phyloP scores from a whole-genome alignment of 768 basidiomycete genomes.

The Termitomyces sp. region DNA sequence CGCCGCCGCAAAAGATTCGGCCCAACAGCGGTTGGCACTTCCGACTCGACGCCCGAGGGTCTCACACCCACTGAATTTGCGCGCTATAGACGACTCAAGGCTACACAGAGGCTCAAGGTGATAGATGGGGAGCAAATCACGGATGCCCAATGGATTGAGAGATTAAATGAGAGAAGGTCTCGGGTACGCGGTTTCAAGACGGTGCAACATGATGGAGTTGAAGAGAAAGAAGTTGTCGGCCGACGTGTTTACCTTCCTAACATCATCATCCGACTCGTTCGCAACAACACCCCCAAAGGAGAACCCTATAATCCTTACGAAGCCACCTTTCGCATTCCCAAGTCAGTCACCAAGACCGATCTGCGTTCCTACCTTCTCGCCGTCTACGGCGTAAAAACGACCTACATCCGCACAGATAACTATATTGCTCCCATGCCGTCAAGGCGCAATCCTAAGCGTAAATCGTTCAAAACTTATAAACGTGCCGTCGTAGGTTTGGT shows the following conservation, averaged over 20 bases:
- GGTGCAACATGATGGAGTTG: constrained; percentile 28
- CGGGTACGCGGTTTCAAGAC: constrained; percentile 62
- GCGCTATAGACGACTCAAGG: constrained; percentile 53
- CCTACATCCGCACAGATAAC: constrained; percentile 95
- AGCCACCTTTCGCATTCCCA: constrained; percentile 91
- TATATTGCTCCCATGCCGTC: constrained; percentile 55
- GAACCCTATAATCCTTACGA: constrained; percentile 91
- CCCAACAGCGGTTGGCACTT: constrained; percentile 22
- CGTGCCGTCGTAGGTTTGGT: constrained; percentile 88
- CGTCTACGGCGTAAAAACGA: constrained; percentile 84
- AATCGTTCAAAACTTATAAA: constrained; percentile 67
- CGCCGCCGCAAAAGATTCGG: constrained; percentile 54
- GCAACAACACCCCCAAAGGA: constrained; percentile 72
- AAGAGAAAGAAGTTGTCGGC: constrained; percentile 58
- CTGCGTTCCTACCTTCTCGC: constrained; percentile 79
- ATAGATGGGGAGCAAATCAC: constrained; percentile 32
- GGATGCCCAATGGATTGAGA: constrained; percentile 53
- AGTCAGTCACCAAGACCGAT: constrained; percentile 88
- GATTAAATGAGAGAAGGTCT: constrained; percentile 50
- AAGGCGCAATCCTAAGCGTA: constrained; percentile 21
- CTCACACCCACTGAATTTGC: constrained; percentile 62
- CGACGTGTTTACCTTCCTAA: constrained; percentile 89
- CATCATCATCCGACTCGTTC: constrained; percentile 72
- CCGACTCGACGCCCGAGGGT: constrained; percentile 48
- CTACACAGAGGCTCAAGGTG: constrained; percentile 42